Evolutionary conservation across 176 grass and related monocot genomes (phyloP), one percentile per base, ranked within the genome.

Genomic region (Raddia guianensis): DNA sequence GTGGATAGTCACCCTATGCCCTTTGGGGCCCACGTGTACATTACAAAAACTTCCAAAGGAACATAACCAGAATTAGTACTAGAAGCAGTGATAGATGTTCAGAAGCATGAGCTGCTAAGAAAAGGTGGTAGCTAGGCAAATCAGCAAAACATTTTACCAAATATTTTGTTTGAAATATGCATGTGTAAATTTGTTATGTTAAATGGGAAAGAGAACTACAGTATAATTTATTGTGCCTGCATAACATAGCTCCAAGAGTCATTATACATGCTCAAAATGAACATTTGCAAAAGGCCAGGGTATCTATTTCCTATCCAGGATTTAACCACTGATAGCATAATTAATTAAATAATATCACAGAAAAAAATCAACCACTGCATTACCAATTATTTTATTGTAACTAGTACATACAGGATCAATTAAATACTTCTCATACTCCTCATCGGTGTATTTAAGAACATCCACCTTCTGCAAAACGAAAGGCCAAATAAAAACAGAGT

Each of bases 371-470:
- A 35, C 54, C 14, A 43, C 37, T 56, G 78, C 20, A 48, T 20
- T 80, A 82, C 19, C 16, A 71, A 68, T 10, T 68, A 72, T 12
- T 37, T 57, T 48, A 75, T 43, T 27, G 74, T 33, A 87, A 59
- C 52, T 70, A 87, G 64, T 95, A 93, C 92, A 83, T 93, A 98
- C 96, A 95, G 90, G 92, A 88, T 98, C 92, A 86, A 77, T 84
- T 87, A 98, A 93, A 76, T 86, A 86, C 80, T 98, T 98, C 84
- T 95, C 92, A n/a, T 98, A 98, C 86, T 98, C 96, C 76, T 98
- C 92, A 64, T 87, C 88, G 0, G 90, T 95, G 82, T 98, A 98
- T 70, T 89, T 95, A 16, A 95, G 81, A 76, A 98, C 72, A 64
- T 98, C 95, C 57, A 86, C 95, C 47, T 87, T 95, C 95, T 98